These are phyloP conservation scores for Dendrocalamus sinicus DNA, from an alignment of 176 grass and related monocot genomes.

Conservation along the genomic window DNA sequence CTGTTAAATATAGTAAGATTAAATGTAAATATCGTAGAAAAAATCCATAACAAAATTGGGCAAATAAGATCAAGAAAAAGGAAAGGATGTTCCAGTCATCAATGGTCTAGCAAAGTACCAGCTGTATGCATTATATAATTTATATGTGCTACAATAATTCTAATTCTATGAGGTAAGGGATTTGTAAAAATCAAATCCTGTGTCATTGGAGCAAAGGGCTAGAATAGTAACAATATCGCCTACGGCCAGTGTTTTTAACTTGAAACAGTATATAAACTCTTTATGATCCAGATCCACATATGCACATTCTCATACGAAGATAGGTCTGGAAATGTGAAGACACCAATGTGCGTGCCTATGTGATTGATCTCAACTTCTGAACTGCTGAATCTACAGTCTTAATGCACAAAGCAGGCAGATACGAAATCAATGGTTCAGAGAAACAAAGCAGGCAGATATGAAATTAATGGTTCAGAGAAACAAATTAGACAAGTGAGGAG, in stretches of 20 bases:
- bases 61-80: background rate
- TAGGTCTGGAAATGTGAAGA: background rate
- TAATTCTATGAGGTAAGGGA: background rate
- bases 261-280: background rate
- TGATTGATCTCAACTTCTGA: background rate
- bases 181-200: constrained; percentile 23
- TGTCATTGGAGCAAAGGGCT: background rate
- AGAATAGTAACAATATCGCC: background rate
- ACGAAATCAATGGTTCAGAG: background rate
- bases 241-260: background rate
- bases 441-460: constrained; percentile 5
- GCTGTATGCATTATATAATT: background rate
- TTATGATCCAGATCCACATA: constrained; percentile 18
- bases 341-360: background rate
- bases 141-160: background rate
- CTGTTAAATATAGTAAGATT: constrained; percentile 51
- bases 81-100: background rate
- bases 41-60: constrained; percentile 1
- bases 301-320: constrained; percentile 7
- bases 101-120: background rate
- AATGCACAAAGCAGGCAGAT: constrained; percentile 14
- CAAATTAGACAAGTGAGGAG: background rate
- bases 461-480: background rate
- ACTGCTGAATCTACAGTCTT: background rate
- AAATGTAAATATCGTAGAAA: constrained; percentile 34